Conservation (phyloP, 176 grass and related monocot species). For the Oryza punctata region DNA sequence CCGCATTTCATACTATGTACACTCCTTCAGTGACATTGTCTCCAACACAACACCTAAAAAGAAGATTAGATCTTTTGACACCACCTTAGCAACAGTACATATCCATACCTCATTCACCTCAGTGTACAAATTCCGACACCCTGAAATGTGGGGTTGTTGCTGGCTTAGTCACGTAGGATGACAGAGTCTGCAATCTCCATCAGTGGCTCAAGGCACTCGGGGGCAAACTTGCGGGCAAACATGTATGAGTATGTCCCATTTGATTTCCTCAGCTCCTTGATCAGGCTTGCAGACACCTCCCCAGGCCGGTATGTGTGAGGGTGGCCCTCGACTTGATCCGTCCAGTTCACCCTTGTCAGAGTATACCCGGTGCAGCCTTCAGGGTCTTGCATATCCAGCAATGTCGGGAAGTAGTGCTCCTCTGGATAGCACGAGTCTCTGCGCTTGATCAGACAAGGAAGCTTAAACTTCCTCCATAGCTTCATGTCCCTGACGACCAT, state of each 20-base stretch:
- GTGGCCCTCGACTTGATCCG: conserved; percentile 76
- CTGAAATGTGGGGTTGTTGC: conserved; percentile 5
- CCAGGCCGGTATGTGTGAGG: conserved; percentile 64
- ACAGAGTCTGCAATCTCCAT: conserved; percentile 71
- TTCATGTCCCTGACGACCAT: conserved; percentile 84
- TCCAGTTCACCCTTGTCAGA: conserved; percentile 95
- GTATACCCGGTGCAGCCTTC: conserved; percentile 76
- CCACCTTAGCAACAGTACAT: conserved; percentile 11
- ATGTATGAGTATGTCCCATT: conserved; percentile 73
- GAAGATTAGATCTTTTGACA: conserved; percentile 33
- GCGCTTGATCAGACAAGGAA: conserved; percentile 69
- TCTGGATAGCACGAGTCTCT: conserved; percentile 81
- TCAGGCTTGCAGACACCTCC: conserved; percentile 59
- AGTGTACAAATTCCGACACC: conserved; percentile 40
- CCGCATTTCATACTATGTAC: conserved; percentile 47
- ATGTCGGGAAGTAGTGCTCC: conserved; percentile 93
- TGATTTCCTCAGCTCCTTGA: conserved; percentile 67
- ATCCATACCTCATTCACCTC: conserved; percentile 47
- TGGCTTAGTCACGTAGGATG: conserved; percentile 77
- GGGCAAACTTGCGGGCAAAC: conserved; percentile 88
- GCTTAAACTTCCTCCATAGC: conserved; percentile 96
- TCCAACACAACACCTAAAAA: conserved; percentile 58
- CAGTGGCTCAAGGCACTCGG: conserved; percentile 75
- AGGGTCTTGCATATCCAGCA: conserved; percentile 94
- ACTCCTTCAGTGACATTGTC: conserved; percentile 46